Evolutionary conservation across 2,329 filamentous ascomycete genomes (phyloP), one percentile per base, ranked within the genome.

Genomic region (Lomentospora prolificans): DNA sequence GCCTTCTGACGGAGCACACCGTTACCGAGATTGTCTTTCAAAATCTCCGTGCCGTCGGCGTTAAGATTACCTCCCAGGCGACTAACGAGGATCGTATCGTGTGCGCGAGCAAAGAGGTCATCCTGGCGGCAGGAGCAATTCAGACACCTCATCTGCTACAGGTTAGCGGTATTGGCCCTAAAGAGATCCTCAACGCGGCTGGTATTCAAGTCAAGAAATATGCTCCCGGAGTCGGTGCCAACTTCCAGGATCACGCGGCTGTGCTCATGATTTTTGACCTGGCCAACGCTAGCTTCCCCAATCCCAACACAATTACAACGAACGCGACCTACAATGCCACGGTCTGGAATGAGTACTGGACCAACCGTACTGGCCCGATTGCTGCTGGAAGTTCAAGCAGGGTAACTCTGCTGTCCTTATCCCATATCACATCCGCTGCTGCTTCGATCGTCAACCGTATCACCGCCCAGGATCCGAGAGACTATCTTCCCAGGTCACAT

Each of bases 151-250:
- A 73, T 31, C 63, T 76, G 19, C 63, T 76, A 1, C 70, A 75
- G 59, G 60, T 71, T 2, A 73, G 69, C 17, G 73, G 73, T 0
- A 68, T 75, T 27, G 73, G 74, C 2, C 63, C 68, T 0, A 61
- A 60, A 14, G 60, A 60, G 3, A 62, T 73, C 12, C 62, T 73
- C 6, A 57, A 61, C 10, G 57, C 62, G 27, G 66, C 77, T 58
- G 67, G 70, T 4, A 82, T 85, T 56, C 65, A 71, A 0, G 72
- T 82, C 1, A 61, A 81, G 48, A 68, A 72, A 1, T 75, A 85
- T 59, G 70, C 82, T 1, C 81, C 81, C 0, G 82, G 80, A 31
- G 81, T 86, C 4, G 82, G 82, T 3, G 75, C 71, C n/a, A 83
- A 83, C 64, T 67, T 85, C 3, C 74, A 81, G 65, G 79, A 85